These are phyloP conservation scores for Abrus pulchellus DNA, from an alignment of 306 rosid genomes.

Conservation along the genomic window DNA sequence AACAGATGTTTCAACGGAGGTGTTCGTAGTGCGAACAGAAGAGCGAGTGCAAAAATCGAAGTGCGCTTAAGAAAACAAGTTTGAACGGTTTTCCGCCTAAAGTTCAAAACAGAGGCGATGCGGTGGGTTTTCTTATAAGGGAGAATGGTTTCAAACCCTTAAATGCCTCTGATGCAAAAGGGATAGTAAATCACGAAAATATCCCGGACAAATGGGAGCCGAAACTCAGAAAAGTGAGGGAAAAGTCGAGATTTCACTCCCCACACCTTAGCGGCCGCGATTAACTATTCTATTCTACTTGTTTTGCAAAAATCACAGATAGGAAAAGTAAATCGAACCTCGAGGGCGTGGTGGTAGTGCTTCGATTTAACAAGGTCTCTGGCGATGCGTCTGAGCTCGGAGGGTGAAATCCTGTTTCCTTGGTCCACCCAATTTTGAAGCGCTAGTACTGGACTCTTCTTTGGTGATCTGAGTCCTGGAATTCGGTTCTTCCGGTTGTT, in stretches of 20 bases:
- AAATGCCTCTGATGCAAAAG: too few relatives aligned
- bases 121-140: neutral
- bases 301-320: neutral
- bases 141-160: neutral
- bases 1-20: too few relatives aligned
- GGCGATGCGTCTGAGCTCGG: constrained; percentile 63
- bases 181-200: neutral
- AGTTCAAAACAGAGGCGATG: neutral
- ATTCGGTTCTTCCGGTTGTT: constrained; percentile 52
- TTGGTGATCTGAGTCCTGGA: constrained; percentile 43
- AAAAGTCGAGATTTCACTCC: neutral
- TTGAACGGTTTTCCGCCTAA: neutral
- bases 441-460: constrained; percentile 48
- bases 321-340: constrained; percentile 56
- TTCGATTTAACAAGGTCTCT: constrained; percentile 60
- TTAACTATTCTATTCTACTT: too few relatives aligned
- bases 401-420: constrained; percentile 57
- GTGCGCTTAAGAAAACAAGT: too few relatives aligned
- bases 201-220: neutral
- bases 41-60: too few relatives aligned
- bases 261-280: neutral
- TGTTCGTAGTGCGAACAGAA: too few relatives aligned
- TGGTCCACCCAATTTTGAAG: constrained; percentile 57
- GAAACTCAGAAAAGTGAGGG: neutral
- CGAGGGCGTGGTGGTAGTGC: constrained; percentile 66